Evolutionary conservation across 2,329 filamentous ascomycete species (phyloP).

Genomic region (Colletotrichum scovillei): DNA sequence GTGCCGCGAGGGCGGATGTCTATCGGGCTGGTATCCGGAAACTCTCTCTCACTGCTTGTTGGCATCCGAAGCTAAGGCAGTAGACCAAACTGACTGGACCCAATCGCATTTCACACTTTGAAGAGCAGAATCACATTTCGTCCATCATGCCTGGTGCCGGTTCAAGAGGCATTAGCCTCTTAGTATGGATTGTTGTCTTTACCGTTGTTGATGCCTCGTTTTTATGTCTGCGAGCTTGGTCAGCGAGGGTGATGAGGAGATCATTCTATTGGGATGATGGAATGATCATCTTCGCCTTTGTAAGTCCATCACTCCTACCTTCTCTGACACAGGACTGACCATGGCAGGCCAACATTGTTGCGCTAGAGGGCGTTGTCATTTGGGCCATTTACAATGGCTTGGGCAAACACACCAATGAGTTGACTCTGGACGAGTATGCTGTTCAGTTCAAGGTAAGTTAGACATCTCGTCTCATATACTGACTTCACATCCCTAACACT

Average conservation of each 20-base stretch:
- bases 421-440: conserved; percentile 21
- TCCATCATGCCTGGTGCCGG: conserved; percentile 28
- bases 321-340: neutral
- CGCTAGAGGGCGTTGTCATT: conserved; percentile 34
- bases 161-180: conserved; percentile 23
- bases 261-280: conserved; percentile 38
- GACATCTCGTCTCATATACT: neutral
- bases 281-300: conserved; percentile 38
- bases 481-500: neutral
- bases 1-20: conserved; percentile 3
- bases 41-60: neutral
- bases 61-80: neutral
- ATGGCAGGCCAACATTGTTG: conserved; percentile 28
- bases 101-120: neutral
- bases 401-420: conserved; percentile 36
- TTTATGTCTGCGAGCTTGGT: conserved; percentile 40
- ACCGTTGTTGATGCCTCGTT: conserved; percentile 29
- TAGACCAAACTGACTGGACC: neutral
- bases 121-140: neutral
- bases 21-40: neutral
- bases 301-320: conserved; percentile 25
- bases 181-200: conserved; percentile 37
- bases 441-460: conserved; percentile 28
- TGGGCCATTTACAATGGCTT: conserved; percentile 42
- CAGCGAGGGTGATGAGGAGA: conserved; percentile 35